phyloP scores from a whole-genome alignment of 805 yeast species.

The Candida piceae region DNA sequence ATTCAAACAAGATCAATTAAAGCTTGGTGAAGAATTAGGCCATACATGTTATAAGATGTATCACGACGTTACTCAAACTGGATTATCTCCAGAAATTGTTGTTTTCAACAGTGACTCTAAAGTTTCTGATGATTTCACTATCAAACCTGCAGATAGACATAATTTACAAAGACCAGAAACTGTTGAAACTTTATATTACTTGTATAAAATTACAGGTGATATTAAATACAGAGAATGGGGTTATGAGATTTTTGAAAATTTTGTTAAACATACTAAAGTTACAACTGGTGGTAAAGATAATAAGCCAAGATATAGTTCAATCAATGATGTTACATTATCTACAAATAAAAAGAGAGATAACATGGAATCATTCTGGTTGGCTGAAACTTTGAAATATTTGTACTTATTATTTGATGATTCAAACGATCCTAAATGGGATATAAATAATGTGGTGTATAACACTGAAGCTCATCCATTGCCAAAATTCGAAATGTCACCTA shows the following conservation, averaged over 20 bases:
- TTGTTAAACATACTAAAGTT: slow-evolving; percentile 54
- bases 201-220: slow-evolving; percentile 77
- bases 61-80: slow-evolving; percentile 61
- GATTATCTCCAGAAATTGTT: slow-evolving; percentile 84
- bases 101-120: slow-evolving; percentile 61
- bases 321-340: slow-evolving; percentile 61
- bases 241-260: slow-evolving; percentile 73
- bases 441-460: slow-evolving; percentile 71
- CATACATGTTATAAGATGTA: slow-evolving; percentile 84
- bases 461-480: slow-evolving; percentile 96
- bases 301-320: slow-evolving; percentile 48
- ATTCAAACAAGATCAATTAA: slow-evolving; percentile 56
- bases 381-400: slow-evolving; percentile 86
- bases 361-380: slow-evolving; percentile 90
- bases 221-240: slow-evolving; percentile 85
- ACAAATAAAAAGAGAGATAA: slow-evolving; percentile 57
- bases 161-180: slow-evolving; percentile 93
- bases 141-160: slow-evolving; percentile 71
- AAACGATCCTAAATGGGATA: slow-evolving; percentile 49
- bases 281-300: slow-evolving; percentile 42
- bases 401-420: slow-evolving; percentile 74
- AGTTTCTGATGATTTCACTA: slow-evolving; percentile 49
- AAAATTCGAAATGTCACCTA: slow-evolving; percentile 46
- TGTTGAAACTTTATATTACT: slow-evolving; percentile 77
- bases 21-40: slow-evolving; percentile 68